A percentile compares a stretch with the other conserved stretches of the same genome.
These are phyloP conservation scores for Dentipellis fragilis DNA, from an alignment of 768 basidiomycete genomes.

Conservation along the genomic window DNA sequence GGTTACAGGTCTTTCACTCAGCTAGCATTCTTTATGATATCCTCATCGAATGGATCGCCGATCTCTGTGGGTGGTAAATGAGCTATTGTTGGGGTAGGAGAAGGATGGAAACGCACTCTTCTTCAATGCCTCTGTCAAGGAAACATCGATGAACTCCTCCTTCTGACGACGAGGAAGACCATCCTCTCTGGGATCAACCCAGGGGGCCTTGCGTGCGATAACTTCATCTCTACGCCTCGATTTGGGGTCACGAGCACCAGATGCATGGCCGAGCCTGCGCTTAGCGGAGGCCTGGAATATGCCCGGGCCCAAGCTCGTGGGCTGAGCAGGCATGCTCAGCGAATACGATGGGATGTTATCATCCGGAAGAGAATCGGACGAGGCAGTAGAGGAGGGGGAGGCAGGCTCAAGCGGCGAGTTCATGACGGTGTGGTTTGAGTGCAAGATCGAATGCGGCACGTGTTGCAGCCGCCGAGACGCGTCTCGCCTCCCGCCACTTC, in stretches of 20 bases:
- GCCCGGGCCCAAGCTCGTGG: background rate
- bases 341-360: background rate
- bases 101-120: constrained; percentile 1
- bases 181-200: constrained; percentile 5
- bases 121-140: constrained; percentile 8
- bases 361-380: constrained; percentile 13
- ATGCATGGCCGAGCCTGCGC: constrained; percentile 11
- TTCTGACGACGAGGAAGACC: constrained; percentile 4
- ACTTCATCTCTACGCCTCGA: constrained; percentile 12
- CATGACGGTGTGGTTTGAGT: constrained; percentile 7
- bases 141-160: constrained; percentile 10
- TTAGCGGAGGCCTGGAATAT: constrained; percentile 5
- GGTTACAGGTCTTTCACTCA: background rate
- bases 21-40: constrained; percentile 15
- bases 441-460: background rate
- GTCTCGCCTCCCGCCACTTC: background rate
- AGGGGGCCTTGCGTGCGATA: constrained; percentile 3
- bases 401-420: constrained; percentile 15
- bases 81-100: background rate
- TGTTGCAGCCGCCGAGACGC: background rate
- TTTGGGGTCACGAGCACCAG: constrained; percentile 12
- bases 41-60: constrained; percentile 23
- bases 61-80: constrained; percentile 12
- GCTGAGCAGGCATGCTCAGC: constrained; percentile 1
- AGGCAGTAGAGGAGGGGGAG: constrained; percentile 15